Evolutionary conservation across 1,284 basidiomycete species (phyloP).

Genomic region (Inonotus obliquus): DNA sequence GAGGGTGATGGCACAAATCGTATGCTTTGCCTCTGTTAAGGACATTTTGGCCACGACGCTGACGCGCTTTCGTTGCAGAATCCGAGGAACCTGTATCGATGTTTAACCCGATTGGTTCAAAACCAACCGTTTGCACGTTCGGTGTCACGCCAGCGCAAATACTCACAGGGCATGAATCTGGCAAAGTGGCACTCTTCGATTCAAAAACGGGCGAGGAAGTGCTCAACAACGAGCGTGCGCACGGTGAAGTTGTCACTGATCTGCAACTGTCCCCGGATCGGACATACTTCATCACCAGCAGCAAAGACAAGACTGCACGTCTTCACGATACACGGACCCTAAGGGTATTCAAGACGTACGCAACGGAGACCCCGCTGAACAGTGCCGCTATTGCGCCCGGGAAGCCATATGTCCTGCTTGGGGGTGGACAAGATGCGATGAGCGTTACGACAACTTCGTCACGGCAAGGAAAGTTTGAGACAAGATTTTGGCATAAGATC

Average conservation of each 20-base stretch:
- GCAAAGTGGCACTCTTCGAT: conserved; percentile 90
- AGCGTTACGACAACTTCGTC: conserved; percentile 92
- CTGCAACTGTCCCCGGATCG: conserved; percentile 88
- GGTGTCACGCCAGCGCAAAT: conserved; percentile 77
- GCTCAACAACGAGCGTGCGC: conserved; percentile 76
- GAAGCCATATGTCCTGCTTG: conserved; percentile 86
- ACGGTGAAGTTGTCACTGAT: conserved; percentile 85
- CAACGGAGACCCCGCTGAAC: conserved; percentile 95
- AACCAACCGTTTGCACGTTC: conserved; percentile 94
- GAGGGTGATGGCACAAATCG: conserved; percentile 75
- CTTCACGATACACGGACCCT: conserved; percentile 90
- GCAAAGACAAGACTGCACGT: conserved; percentile 95
- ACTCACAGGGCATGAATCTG: conserved; percentile 93
- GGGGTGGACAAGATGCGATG: conserved; percentile 98
- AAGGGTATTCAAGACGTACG: conserved; percentile 88
- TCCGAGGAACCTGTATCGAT: conserved; percentile 68
- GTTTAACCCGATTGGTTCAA: conserved; percentile 89
- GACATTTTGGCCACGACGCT: no score
- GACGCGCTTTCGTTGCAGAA: conserved; percentile 43
- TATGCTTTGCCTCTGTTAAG: conserved; percentile 33
- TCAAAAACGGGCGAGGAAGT: conserved; percentile 86
- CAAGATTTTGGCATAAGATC: conserved; percentile 97
- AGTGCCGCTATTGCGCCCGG: conserved; percentile 85
- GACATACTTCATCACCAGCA: conserved; percentile 94
- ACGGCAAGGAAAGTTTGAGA: conserved; percentile 97